A percentile compares a stretch with the other conserved stretches of the same genome.
These are phyloP conservation scores for Termitomyces sp. DNA, from an alignment of 768 basidiomycete genomes.

Conservation along the genomic window DNA sequence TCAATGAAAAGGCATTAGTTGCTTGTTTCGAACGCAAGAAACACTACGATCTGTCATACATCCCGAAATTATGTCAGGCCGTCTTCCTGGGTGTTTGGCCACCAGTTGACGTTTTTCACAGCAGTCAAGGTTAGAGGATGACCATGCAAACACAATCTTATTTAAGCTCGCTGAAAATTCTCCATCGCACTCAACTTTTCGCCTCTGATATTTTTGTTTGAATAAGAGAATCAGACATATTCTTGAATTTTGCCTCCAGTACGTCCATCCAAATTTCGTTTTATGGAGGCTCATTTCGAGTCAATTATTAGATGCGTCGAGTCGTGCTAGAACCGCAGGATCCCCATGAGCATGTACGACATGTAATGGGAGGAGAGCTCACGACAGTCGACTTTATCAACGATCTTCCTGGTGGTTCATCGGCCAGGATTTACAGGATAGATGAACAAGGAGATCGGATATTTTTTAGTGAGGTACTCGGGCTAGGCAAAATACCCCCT, in stretches of 20 bases:
- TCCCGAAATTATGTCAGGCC: background rate
- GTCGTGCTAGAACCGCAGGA: no score
- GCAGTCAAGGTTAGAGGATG: background rate
- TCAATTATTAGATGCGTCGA: background rate
- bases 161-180: background rate
- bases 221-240: background rate
- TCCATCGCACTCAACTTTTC: background rate
- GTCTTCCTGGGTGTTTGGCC: background rate
- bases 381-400: background rate
- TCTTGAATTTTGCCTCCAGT: background rate
- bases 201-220: background rate
- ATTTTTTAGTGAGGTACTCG: no score
- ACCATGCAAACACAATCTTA: background rate
- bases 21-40: background rate
- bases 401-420: background rate
- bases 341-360: no score
- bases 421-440: background rate
- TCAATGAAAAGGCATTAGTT: background rate
- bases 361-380: background rate
- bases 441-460: background rate
- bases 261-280: background rate
- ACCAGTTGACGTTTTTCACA: background rate
- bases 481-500: background rate
- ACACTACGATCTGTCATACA: background rate
- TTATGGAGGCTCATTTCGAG: background rate